Evolutionary conservation across 345 rosid genomes (phyloP), one percentile per base, ranked within the genome.

Genomic region (Carallia pectinifolia): DNA sequence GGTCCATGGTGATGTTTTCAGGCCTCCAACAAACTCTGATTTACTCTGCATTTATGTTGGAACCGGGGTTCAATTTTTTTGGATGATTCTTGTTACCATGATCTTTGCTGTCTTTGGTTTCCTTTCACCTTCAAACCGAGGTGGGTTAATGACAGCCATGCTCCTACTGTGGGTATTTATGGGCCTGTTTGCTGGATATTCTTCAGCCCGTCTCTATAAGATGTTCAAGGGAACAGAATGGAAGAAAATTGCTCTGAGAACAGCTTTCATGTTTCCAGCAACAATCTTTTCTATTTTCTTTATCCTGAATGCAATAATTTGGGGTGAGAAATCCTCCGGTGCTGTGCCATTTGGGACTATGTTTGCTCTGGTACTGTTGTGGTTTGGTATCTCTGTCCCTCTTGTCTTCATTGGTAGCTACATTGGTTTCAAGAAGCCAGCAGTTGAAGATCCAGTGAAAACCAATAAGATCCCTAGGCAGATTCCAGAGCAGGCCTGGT

Each of bases 341-440:
- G 97, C 98, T 0, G 91, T 93, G 62, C 98, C 98, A 36, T 93
- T 90, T 13, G 97, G 98, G 71, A 93, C 97, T 18, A 93, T 93
- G 97, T 86, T 91, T 72, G 93, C 90, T 23, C 84, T 93, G 6
- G 93, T 93, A 8, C 63, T 85, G 52, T 70, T 93, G 66, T 93
- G 98, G 98, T 93, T 93, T 9, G 97, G 98, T 38, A 93, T 93
- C 77, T 93, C 98, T 1, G 89, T 93, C 44, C 98, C 98, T 7
- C 90, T 90, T 0, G 93, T 86, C 55, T 93, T 88, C 67, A 83
- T 89, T 23, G 96, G 97, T 69, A 76, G 87, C 67, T 93, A 90
- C 60, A 36, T 86, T 5, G 98, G 97, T 55, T 89, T 87, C 71
- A 87, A 67, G 81, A 90, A 86, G 78, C 90, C 96, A 7, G 81